Conservation (phyloP, 192 early-diverging fungal genomes). For the Backusella luteola region DNA sequence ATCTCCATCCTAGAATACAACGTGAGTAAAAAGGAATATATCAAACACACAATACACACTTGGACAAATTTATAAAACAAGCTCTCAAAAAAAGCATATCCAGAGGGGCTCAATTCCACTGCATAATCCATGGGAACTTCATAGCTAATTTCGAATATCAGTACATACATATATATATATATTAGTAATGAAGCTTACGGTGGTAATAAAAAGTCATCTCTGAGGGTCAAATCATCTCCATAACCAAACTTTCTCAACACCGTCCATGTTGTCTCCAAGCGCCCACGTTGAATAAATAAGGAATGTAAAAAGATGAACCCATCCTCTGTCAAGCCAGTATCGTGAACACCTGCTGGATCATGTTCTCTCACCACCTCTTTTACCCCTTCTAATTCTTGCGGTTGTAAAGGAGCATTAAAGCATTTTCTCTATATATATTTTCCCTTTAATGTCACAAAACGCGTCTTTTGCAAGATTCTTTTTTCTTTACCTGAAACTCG, state of each 20-base stretch:
- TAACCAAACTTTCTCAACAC: conserved; percentile 95
- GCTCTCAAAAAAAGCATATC: conserved; percentile 92
- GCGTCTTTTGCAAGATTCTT: not conserved
- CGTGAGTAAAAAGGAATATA: not conserved
- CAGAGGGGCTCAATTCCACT: conserved; percentile 88
- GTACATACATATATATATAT: no score
- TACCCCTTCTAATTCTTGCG: conserved; percentile 93
- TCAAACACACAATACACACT: conserved; percentile 33
- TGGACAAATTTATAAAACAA: conserved; percentile 90
- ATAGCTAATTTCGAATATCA: conserved; percentile 44
- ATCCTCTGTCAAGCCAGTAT: conserved; percentile 80
- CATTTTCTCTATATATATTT: conserved; percentile 70
- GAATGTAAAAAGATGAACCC: conserved; percentile 94
- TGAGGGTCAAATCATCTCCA: conserved; percentile 86
- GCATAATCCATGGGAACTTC: conserved; percentile 88
- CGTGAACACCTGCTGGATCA: conserved; percentile 83
- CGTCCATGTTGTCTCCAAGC: conserved; percentile 98
- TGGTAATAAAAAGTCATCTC: conserved; percentile 89
- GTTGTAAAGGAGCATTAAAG: conserved; percentile 93
- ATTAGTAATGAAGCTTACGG: conserved; percentile 44
- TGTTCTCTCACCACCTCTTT: conserved; percentile 91
- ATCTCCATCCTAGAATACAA: conserved; percentile 73
- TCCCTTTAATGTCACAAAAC: not conserved
- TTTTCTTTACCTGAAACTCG: conserved; percentile 77
- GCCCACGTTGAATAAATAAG: conserved; percentile 95